These are phyloP conservation scores for Xenosphaeropsis pyriputrescens DNA, from an alignment of 2,329 filamentous ascomycete genomes.

Conservation along the genomic window DNA sequence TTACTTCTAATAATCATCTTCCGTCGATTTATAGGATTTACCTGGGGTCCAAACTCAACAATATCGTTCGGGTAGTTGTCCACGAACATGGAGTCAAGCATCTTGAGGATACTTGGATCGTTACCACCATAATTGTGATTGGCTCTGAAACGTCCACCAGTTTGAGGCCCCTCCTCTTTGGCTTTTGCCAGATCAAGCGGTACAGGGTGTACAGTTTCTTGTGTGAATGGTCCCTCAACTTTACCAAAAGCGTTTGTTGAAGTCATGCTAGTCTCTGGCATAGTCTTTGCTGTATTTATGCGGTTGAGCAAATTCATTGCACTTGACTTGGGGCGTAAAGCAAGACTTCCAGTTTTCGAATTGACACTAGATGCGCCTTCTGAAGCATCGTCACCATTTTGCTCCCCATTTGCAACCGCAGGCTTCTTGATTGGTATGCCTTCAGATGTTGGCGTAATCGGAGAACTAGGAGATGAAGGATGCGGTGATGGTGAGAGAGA, in stretches of 20 bases:
- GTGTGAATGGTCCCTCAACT: constrained; percentile 34
- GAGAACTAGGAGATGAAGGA: constrained; percentile 9
- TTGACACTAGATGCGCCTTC: constrained; percentile 15
- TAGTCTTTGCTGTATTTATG: constrained; percentile 40
- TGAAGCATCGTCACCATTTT: constrained; percentile 15
- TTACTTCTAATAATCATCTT: constrained; percentile 26
- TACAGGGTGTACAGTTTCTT: constrained; percentile 17
- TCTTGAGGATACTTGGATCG: constrained; percentile 50
- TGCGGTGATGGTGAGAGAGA: constrained; percentile 9
- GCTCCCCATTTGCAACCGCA: constrained; percentile 4
- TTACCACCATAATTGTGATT: constrained; percentile 80
- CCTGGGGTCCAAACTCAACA: constrained; percentile 63
- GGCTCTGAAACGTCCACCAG: constrained; percentile 34
- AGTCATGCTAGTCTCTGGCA: constrained; percentile 49
- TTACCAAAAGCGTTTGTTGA: constrained; percentile 50
- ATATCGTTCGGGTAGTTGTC: constrained; percentile 54
- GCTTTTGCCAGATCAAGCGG: constrained; percentile 21
- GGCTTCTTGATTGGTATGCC: neutral
- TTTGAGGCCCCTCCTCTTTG: constrained; percentile 18
- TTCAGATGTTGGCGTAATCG: neutral
- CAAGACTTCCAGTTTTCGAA: constrained; percentile 20
- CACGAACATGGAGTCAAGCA: constrained; percentile 74
- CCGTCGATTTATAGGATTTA: constrained; percentile 50
- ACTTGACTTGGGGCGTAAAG: constrained; percentile 41
- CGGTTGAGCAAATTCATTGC: constrained; percentile 46